phyloP scores from a whole-genome alignment of 192 early-diverging fungal genomes.

The Mortierella hygrophila region DNA sequence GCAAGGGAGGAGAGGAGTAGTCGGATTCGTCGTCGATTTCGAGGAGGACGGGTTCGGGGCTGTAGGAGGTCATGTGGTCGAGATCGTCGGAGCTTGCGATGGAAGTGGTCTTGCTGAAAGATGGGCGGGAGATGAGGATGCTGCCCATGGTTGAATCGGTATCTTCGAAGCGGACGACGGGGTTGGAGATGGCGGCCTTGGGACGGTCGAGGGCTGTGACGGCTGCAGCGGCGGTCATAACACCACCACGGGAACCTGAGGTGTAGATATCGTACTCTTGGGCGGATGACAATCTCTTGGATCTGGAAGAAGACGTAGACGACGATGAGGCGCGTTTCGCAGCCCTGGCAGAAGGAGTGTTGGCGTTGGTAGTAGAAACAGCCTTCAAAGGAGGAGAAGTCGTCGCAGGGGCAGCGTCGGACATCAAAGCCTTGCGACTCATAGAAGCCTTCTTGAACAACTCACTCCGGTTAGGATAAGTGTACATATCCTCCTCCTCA shows the following conservation, averaged over 20 bases:
- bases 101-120: not conserved
- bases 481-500: not conserved
- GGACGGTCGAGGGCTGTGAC: no score
- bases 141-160: not conserved
- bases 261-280: no score
- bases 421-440: constrained; percentile 2
- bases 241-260: not conserved
- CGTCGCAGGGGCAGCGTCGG: constrained; percentile 4
- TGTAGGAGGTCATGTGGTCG: not conserved
- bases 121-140: not conserved
- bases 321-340: not conserved
- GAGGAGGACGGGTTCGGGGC: not conserved
- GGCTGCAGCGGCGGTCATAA: not conserved
- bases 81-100: not conserved
- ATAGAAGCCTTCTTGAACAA: constrained; percentile 4
- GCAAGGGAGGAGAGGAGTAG: not conserved
- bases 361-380: not conserved
- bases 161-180: not conserved
- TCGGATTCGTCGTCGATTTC: not conserved
- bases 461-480: not conserved
- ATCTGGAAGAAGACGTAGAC: no score
- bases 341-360: not conserved
- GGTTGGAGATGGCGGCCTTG: not conserved
- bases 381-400: not conserved
- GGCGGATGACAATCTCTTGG: no score